Evolutionary conservation across 2,329 filamentous ascomycete genomes (phyloP).

Genomic region (Pseudopithomyces maydicus): DNA sequence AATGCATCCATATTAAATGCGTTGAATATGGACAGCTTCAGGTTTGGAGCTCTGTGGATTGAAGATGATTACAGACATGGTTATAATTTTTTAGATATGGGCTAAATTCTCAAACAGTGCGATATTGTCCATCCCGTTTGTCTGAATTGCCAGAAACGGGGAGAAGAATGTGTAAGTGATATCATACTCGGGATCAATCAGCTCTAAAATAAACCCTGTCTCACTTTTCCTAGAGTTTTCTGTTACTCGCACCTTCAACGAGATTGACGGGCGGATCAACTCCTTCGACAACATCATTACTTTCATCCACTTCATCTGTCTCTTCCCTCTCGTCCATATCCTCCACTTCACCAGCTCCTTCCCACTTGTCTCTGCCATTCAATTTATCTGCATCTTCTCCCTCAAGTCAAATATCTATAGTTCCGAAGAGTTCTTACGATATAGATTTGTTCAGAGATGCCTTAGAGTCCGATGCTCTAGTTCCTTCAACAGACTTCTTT

Average conservation of each 20-base stretch:
- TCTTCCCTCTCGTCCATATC: too few species aligned
- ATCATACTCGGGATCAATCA: too few species aligned
- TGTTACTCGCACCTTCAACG: constrained; percentile 37
- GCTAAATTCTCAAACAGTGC: constrained; percentile 33
- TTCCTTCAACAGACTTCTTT: not conserved
- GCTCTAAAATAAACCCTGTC: not conserved
- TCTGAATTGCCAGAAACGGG: constrained; percentile 38
- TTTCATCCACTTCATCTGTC: not conserved
- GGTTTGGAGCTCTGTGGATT: not conserved
- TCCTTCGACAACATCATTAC: constrained; percentile 8
- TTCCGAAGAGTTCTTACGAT: not conserved
- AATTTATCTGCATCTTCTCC: not conserved
- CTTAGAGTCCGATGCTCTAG: not conserved
- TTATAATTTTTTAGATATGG: not conserved
- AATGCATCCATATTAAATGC: too few species aligned
- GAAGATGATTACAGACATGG: not conserved
- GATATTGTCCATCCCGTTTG: constrained; percentile 40
- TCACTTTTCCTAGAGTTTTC: constrained; percentile 27
- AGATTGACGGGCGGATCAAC: constrained; percentile 25
- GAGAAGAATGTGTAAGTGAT: constrained; percentile 25
- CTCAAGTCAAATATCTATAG: not conserved
- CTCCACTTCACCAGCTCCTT: constrained; percentile 7
- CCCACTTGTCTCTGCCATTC: constrained; percentile 9
- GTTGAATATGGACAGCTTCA: too few species aligned
- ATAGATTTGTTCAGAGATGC: not conserved